A percentile compares a stretch with the other conserved stretches of the same genome.
Evolutionary conservation across 352 stramenopile genomes (phyloP).

Genomic region (Globisporangium solare): DNA sequence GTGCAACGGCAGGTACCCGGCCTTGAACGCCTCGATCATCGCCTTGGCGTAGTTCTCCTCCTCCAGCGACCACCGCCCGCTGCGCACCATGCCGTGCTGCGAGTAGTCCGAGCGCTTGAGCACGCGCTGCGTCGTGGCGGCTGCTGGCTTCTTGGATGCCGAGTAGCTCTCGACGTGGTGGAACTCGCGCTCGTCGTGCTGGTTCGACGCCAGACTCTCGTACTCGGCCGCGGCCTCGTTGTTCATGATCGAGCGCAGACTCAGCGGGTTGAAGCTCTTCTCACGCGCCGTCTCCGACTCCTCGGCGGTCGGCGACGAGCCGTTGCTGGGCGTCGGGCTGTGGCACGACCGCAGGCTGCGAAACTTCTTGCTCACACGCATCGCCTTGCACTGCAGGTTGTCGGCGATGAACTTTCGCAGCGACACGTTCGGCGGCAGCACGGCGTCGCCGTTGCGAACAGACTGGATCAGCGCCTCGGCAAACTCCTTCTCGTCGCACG

Average conservation of each 20-base stretch:
- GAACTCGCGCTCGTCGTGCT: too few species aligned
- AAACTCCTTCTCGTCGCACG: constrained; percentile 53
- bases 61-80: constrained; percentile 61
- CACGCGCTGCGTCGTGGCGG: constrained; percentile 29
- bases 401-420: constrained; percentile 54
- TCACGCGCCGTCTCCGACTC: constrained; percentile 13
- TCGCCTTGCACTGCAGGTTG: constrained; percentile 56
- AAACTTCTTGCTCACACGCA: constrained; percentile 69
- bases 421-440: constrained; percentile 45
- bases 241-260: constrained; percentile 76
- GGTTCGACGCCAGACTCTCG: background rate
- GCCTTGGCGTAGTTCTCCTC: constrained; percentile 76
- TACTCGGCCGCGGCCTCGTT: constrained; percentile 31
- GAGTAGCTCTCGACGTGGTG: too few species aligned
- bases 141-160: constrained; percentile 6
- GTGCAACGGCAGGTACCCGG: constrained; percentile 62
- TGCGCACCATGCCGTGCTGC: constrained; percentile 65
- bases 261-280: constrained; percentile 56
- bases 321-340: constrained; percentile 12
- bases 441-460: constrained; percentile 34
- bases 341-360: constrained; percentile 29
- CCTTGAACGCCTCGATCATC: constrained; percentile 82
- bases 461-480: constrained; percentile 49
- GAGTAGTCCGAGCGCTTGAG: constrained; percentile 81
- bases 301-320: constrained; percentile 12